phyloP scores from a whole-genome alignment of 176 grass and related monocot species.

The Poa annua region DNA sequence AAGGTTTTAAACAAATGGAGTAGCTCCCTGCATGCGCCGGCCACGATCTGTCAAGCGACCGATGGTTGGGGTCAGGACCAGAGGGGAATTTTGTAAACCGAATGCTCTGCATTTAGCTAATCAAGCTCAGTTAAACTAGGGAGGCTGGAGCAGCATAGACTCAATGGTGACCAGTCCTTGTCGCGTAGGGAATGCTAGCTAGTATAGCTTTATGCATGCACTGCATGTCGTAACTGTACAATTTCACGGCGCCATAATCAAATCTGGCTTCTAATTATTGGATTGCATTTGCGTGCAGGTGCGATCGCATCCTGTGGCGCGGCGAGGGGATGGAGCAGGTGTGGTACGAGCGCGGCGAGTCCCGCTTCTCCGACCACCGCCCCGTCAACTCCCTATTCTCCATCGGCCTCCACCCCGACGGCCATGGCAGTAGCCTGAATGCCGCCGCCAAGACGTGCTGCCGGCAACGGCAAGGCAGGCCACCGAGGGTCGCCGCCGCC shows the following conservation, averaged over 20 bases:
- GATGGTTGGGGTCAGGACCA: background rate
- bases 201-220: background rate
- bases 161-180: conserved; percentile 45
- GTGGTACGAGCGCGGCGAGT: conserved; percentile 80
- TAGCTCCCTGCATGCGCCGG: background rate
- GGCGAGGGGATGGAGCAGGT: conserved; percentile 73
- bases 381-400: conserved; percentile 80
- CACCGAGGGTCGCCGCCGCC: background rate
- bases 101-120: conserved; percentile 20
- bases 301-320: conserved; percentile 91
- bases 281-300: conserved; percentile 52
- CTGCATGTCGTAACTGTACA: background rate
- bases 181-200: background rate
- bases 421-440: background rate
- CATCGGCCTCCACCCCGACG: conserved; percentile 1
- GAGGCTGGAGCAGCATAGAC: background rate
- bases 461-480: background rate
- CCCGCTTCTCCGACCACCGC: conserved; percentile 87
- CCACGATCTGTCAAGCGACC: background rate
- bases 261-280: background rate
- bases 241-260: background rate
- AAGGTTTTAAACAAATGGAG: background rate
- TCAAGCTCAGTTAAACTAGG: background rate
- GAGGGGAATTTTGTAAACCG: background rate
- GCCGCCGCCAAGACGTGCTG: background rate